These are phyloP conservation scores for Colletotrichum sp. DNA, from an alignment of 2,329 filamentous ascomycete species.

Conservation along the genomic window DNA sequence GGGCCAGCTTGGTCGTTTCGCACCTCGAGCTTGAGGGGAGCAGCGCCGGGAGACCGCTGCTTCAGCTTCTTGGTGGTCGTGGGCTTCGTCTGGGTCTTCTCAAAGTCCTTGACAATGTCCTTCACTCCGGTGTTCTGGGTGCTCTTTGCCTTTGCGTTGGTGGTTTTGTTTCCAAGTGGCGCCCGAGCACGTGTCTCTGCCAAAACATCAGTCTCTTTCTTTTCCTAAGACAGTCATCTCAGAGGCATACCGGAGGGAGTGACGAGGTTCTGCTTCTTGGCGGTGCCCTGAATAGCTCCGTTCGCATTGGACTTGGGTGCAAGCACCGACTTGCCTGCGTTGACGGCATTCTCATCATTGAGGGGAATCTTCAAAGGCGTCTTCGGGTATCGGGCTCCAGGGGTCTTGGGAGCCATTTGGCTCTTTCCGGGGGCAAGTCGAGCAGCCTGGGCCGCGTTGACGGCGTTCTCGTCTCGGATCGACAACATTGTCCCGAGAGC, in stretches of 20 bases:
- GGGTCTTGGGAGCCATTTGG: slow-evolving; percentile 74
- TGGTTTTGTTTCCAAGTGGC: slow-evolving; percentile 91
- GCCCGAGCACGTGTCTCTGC: slow-evolving; percentile 73
- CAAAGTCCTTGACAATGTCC: slow-evolving; percentile 60
- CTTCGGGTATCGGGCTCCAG: slow-evolving; percentile 76
- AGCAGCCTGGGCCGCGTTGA: slow-evolving; percentile 23
- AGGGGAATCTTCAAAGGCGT: slow-evolving; percentile 80
- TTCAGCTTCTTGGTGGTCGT: slow-evolving; percentile 66
- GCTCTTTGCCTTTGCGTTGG: slow-evolving; percentile 83
- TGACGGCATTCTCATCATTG: slow-evolving; percentile 84
- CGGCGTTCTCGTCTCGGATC: slow-evolving; percentile 22
- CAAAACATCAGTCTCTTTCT: background rate
- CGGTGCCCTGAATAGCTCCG: slow-evolving; percentile 29
- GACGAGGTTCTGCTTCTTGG: slow-evolving; percentile 21
- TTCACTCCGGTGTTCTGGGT: slow-evolving; percentile 72
- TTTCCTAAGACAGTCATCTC: slow-evolving; percentile 8
- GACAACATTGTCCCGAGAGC: slow-evolving; percentile 16
- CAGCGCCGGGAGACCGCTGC: slow-evolving; percentile 57
- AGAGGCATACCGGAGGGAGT: slow-evolving; percentile 21
- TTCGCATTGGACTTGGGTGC: slow-evolving; percentile 59
- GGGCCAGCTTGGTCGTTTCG: slow-evolving; percentile 57
- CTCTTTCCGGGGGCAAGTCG: slow-evolving; percentile 22
- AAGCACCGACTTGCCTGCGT: slow-evolving; percentile 63
- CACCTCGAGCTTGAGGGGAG: slow-evolving; percentile 66
- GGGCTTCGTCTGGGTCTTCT: slow-evolving; percentile 66